Evolutionary conservation across 2,329 filamentous ascomycete genomes (phyloP).

Genomic region (Ascochyta koolunga): DNA sequence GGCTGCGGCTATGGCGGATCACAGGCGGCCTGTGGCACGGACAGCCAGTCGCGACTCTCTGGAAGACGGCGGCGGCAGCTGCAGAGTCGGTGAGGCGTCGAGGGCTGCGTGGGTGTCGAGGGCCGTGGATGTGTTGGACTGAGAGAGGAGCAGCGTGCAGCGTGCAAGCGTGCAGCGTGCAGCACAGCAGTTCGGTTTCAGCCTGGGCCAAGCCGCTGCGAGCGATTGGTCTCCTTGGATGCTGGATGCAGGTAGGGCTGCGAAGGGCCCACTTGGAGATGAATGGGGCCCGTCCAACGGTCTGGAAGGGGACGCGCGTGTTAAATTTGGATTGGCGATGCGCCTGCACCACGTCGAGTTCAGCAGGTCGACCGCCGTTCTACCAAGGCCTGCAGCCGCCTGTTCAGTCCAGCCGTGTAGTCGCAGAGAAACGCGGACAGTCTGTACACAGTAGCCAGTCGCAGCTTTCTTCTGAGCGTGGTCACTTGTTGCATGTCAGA

Average conservation of each 20-base stretch:
- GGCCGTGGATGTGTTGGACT: conserved; percentile 2
- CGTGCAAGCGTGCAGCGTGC: neutral
- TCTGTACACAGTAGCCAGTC: neutral
- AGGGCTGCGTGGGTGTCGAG: conserved; percentile 23
- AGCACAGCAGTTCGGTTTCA: conserved; percentile 6
- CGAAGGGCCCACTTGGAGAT: neutral
- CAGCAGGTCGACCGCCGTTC: neutral
- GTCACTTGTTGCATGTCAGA: neutral
- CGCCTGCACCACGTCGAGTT: conserved; percentile 5
- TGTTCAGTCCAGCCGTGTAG: neutral
- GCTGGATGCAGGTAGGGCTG: conserved; percentile 3
- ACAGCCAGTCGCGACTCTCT: neutral
- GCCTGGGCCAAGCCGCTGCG: neutral
- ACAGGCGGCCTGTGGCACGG: neutral
- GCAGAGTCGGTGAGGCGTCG: conserved; percentile 19
- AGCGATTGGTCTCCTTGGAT: conserved; percentile 5
- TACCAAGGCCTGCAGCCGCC: neutral
- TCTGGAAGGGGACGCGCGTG: conserved; percentile 9
- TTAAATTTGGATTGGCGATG: conserved; percentile 7
- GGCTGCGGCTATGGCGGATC: neutral
- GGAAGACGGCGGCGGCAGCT: conserved; percentile 18
- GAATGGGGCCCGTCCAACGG: neutral
- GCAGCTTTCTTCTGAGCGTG: neutral
- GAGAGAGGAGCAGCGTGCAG: neutral
- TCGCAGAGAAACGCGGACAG: neutral